Percentiles rank a stretch among this genome's conserved stretches.
phyloP scores from a whole-genome alignment of 176 grass and related monocot species.

The Eragrostis curvula region DNA sequence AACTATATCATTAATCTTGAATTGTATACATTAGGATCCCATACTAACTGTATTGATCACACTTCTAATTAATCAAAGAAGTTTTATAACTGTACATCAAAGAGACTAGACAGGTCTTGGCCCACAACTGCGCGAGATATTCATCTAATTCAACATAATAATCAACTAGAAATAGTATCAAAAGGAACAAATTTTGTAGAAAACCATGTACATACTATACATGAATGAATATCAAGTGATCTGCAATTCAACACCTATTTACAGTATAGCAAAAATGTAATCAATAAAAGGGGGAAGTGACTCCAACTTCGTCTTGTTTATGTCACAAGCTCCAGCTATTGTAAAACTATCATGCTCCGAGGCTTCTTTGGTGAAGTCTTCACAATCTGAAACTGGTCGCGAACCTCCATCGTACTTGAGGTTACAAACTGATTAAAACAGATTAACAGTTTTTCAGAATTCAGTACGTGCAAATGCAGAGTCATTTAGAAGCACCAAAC shows the following conservation, averaged over 20 bases:
- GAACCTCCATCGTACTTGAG: constrained; percentile 64
- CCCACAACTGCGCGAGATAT: neutral
- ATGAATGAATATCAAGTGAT: too few relatives aligned
- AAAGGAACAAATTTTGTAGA: neutral
- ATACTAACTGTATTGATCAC: neutral
- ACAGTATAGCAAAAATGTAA: neutral
- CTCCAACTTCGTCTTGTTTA: neutral
- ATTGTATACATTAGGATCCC: too few relatives aligned
- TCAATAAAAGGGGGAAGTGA: neutral
- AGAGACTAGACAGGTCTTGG: neutral
- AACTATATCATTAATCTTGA: too few relatives aligned
- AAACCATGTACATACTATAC: neutral
- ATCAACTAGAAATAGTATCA: neutral
- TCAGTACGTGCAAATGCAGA: neutral
- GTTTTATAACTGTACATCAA: neutral
- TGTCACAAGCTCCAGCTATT: neutral
- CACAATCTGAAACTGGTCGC: constrained; percentile 72
- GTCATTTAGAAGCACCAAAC: neutral
- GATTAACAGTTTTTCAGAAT: neutral
- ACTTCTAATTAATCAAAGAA: neutral
- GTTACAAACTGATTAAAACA: constrained; percentile 71
- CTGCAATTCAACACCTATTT: neutral
- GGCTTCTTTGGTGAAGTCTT: constrained; percentile 28
- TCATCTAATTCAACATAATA: neutral
- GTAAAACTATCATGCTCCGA: constrained; percentile 32